Conservation (phyloP, 345 rosid genomes). For the Rhizophora apiculata region DNA sequence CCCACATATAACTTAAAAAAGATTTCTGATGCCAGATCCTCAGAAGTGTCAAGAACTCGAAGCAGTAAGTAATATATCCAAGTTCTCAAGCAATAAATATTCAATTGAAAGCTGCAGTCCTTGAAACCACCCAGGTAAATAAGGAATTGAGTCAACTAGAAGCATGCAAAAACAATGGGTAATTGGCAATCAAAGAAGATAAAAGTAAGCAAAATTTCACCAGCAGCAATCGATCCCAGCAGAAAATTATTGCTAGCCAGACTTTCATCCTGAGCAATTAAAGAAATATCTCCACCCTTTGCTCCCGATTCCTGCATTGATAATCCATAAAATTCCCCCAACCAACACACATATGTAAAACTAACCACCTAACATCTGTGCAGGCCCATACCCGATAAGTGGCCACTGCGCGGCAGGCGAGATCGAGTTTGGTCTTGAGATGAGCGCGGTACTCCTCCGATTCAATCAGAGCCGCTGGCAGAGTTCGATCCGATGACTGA, state of each 20-base stretch:
- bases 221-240: conserved; percentile 34
- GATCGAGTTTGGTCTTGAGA: conserved; percentile 64
- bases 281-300: conserved; percentile 56
- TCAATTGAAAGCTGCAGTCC: neutral
- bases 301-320: conserved; percentile 38
- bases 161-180: neutral
- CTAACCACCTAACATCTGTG: neutral
- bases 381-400: conserved; percentile 44
- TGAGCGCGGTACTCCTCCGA: conserved; percentile 47
- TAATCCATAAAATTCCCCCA: neutral
- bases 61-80: neutral
- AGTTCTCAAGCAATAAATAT: neutral
- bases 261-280: conserved; percentile 35
- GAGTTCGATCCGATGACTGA: conserved; percentile 26
- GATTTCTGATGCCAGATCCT: neutral
- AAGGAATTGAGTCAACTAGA: neutral
- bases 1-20: neutral
- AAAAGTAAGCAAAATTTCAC: no score
- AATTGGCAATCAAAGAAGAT: no score
- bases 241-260: conserved; percentile 21
- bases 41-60: neutral
- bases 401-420: conserved; percentile 82
- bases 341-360: neutral
- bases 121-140: neutral
- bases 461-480: conserved; percentile 32